Evolutionary conservation across 2,329 filamentous ascomycete species (phyloP).

Genomic region (Venturia carpophila): DNA sequence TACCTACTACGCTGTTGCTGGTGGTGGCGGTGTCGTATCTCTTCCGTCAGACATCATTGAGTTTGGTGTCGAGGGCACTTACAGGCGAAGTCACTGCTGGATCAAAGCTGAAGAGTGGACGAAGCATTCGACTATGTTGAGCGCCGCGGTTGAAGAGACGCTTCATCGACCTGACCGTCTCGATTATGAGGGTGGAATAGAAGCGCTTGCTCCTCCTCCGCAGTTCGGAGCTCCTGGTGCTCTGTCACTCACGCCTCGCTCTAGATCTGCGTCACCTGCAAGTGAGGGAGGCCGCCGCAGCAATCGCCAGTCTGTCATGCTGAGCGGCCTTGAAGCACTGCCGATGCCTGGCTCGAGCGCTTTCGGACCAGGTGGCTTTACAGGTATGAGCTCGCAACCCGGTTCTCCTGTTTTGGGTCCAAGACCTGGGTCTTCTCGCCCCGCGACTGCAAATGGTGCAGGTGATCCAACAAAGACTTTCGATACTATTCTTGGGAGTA

Average conservation of each 20-base stretch:
- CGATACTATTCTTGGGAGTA: conserved; percentile 38
- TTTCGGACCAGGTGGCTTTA: conserved; percentile 31
- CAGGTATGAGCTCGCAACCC: conserved; percentile 16
- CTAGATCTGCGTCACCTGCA: not conserved
- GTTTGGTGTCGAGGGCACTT: conserved; percentile 59
- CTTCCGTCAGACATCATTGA: conserved; percentile 57
- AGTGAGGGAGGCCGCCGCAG: conserved; percentile 22
- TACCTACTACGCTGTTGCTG: conserved; percentile 68
- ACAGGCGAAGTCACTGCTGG: conserved; percentile 64
- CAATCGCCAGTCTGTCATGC: conserved; percentile 38
- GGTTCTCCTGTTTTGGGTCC: conserved; percentile 19
- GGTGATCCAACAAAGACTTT: conserved; percentile 40
- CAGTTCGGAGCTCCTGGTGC: not conserved
- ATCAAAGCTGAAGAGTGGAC: conserved; percentile 55
- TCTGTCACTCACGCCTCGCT: not conserved
- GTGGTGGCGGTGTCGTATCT: conserved; percentile 53
- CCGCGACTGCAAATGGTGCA: conserved; percentile 20
- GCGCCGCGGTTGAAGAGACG: conserved; percentile 14
- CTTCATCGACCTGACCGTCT: not conserved
- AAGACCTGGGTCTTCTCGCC: conserved; percentile 25
- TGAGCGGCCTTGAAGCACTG: conserved; percentile 40
- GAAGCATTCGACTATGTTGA: conserved; percentile 31
- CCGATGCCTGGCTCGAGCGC: conserved; percentile 35
- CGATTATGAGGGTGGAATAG: not conserved
- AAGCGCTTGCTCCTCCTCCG: not conserved